Percentiles rank a stretch among this genome's conserved stretches.
Evolutionary conservation across 176 grass and related monocot genomes (phyloP).

Genomic region (Rhynchospora pubera): DNA sequence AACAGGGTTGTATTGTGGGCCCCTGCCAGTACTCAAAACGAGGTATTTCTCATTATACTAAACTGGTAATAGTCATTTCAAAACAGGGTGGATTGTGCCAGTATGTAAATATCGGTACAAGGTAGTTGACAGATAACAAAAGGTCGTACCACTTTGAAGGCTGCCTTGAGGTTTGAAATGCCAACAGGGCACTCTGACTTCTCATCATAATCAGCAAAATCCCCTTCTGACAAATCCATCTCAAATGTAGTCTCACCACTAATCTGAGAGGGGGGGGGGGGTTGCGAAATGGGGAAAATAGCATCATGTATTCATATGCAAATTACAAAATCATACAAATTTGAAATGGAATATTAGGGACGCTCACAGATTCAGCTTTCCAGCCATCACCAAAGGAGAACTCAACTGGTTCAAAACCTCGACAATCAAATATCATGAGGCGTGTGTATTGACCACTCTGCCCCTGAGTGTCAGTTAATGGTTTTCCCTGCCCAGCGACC

Average conservation of each 20-base stretch:
- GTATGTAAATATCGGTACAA: not conserved
- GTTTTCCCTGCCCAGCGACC: constrained; percentile 73
- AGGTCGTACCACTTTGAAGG: constrained; percentile 76
- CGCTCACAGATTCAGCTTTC: constrained; percentile 78
- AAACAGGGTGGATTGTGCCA: too few species aligned
- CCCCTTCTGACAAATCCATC: constrained; percentile 75
- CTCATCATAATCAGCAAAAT: constrained; percentile 90
- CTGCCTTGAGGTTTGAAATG: constrained; percentile 51
- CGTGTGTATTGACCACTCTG: constrained; percentile 38
- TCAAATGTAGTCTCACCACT: constrained; percentile 51
- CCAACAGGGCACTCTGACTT: constrained; percentile 71
- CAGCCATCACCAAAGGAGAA: constrained; percentile 75
- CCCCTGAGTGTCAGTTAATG: constrained; percentile 52
- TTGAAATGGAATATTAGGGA: constrained; percentile 5
- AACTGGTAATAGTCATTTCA: not conserved
- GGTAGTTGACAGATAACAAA: not conserved
- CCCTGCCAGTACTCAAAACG: not conserved
- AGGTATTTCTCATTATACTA: not conserved
- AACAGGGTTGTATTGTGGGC: not conserved
- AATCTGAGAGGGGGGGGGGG: constrained; percentile 9
- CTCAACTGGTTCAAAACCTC: constrained; percentile 76
- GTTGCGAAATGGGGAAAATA: too few species aligned
- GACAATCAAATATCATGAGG: constrained; percentile 94
- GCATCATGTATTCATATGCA: not conserved
- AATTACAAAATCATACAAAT: constrained; percentile 7